phyloP scores from a whole-genome alignment of 2,329 filamentous ascomycete genomes.

The Podosphaera leucotricha region DNA sequence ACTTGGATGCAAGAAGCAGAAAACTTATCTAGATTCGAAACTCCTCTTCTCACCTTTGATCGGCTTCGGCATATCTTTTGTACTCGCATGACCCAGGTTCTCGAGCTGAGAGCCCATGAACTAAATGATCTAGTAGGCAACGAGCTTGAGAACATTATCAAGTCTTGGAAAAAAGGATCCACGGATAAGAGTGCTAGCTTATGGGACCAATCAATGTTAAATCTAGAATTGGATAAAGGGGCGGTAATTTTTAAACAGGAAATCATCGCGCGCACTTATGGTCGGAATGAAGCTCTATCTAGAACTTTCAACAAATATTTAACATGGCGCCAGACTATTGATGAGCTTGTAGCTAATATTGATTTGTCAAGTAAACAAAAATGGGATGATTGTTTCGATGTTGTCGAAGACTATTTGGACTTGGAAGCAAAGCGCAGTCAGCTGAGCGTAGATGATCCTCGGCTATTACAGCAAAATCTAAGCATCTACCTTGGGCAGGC shows the following conservation, averaged over 20 bases:
- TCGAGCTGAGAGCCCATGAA: conserved; percentile 38
- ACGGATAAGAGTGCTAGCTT: conserved; percentile 30
- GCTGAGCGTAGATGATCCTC: conserved; percentile 50
- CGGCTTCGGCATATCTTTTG: conserved; percentile 47
- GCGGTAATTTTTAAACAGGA: conserved; percentile 44
- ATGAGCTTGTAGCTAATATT: conserved; percentile 37
- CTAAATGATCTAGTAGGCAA: conserved; percentile 41
- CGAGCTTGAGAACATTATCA: conserved; percentile 36
- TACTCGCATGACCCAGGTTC: conserved; percentile 35
- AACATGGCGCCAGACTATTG: conserved; percentile 51
- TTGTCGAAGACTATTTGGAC: conserved; percentile 50
- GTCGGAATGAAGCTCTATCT: conserved; percentile 43
- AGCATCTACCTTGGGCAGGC: conserved; percentile 30
- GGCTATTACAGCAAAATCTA: conserved; percentile 34
- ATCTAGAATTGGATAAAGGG: conserved; percentile 40
- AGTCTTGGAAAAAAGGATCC: conserved; percentile 31
- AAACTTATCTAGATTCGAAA: conserved; percentile 40
- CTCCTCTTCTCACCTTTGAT: conserved; percentile 39
- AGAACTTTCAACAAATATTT: conserved; percentile 39
- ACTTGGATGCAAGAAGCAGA: conserved; percentile 51
- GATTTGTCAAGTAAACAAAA: conserved; percentile 40
- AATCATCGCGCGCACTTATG: conserved; percentile 46
- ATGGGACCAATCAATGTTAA: conserved; percentile 43
- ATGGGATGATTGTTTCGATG: conserved; percentile 50
- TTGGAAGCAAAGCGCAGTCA: conserved; percentile 41